Evolutionary conservation across 2,329 filamentous ascomycete genomes (phyloP), one percentile per base, ranked within the genome.

Genomic region (Endocalyx cinctus): DNA sequence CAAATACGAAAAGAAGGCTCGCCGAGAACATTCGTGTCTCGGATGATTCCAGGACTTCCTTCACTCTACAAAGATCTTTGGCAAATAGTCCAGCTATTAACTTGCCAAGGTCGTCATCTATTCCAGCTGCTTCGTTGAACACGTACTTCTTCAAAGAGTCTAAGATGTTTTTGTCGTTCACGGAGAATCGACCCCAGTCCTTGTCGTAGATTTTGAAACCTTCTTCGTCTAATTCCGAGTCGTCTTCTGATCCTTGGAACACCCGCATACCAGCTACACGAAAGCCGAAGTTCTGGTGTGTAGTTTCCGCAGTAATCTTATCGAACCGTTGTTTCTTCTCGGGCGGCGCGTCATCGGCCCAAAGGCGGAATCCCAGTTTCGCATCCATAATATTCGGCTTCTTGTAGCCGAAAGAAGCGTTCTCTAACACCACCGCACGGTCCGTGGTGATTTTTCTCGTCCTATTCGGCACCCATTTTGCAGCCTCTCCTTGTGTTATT

Each of bases 351-450:
- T 80, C 69, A 39, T 94, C 86, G 11, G 86, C 90, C 83, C 88
- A 97, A 5, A 98, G 66, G 19, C 86, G 76, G 31, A 80, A 74
- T 27, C 92, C 92, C 14, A 98, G 77, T 65, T 98, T 98, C 45
- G 94, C 77, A 55, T 98, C 92, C 37, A 98, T 68, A 6, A 98
- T 87, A 49, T 95, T 97, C 6, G 92, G 87, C 38, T 77, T 75
- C 50, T 75, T 77, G 67, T 89, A 97, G 1, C 87, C 87, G 44
- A 77, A 74, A 1, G 87, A 81, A 6, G 86, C 76, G 56, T 96
- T 96, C 54, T 89, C 84, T 17, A 97, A 68, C 10, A 94, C 88
- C 13, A 96, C 81, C 3, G 86, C 85, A 34, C 79, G 70, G 35
- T 88, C 80, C 0, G 88, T 95, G 16, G 77, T 71, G 39, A 97